Evolutionary conservation across 352 stramenopile genomes (phyloP), one percentile per base, ranked within the genome.

Genomic region (Globisporangium polare): DNA sequence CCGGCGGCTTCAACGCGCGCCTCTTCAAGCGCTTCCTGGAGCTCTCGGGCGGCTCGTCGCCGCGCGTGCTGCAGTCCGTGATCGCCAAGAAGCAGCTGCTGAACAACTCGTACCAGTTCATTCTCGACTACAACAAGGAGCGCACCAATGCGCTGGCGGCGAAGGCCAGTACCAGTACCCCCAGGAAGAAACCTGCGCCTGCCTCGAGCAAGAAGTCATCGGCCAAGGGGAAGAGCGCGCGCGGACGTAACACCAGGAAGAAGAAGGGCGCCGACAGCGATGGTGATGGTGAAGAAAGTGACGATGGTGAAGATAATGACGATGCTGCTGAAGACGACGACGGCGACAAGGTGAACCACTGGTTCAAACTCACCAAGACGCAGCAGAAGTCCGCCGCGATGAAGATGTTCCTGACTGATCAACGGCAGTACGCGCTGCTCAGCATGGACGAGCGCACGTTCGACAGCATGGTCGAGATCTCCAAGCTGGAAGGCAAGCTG

Each of bases 1-100:
- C 58, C 9, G 49, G 58, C 1, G 58, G 58, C 2, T 65, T 65
- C 39, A 65, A 65, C 10, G 58, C 35, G 27, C 51, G 58, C 10
- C 27, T 65, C 12, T 65, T 59, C 26, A 18, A 20, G 20, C 58
- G 58, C 26, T 65, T 65, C 20, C 13, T 53, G 3, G 50, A 57
- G 29, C 51, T 65, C 39, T 45, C 17, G 4, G 58, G 58, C n/a
- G 58, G 58, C 26, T 53, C 47, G 18, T 53, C 37, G 15, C 20
- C 24, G 13, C 58, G 58, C 27, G 50, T 46, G 26, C 39, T 58
- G n/a, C 27, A 53, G 37, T 58, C 58, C 7, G 39, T 53, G 41
- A 52, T 59, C 18, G 52, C 20, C 17, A 65, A 65, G 58, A 65
- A 65, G 27, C 58, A 65, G 58, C 51, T 65, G 13, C 42, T 65